A percentile compares a stretch with the other conserved stretches of the same genome.
Conservation (phyloP, 2,329 filamentous ascomycete species). For the Seiridium cupressi region DNA sequence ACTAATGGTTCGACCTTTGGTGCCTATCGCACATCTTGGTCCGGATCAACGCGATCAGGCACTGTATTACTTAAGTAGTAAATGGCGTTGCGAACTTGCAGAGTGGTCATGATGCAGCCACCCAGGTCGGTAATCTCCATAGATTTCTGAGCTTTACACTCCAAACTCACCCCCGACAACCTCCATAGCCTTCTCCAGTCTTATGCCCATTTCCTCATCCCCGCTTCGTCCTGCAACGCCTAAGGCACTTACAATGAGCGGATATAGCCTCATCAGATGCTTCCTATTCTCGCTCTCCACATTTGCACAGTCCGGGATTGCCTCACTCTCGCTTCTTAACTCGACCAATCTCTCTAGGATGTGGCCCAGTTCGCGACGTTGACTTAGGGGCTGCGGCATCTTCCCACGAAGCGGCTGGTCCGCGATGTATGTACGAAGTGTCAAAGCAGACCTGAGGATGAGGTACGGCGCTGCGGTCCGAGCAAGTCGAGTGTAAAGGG, state of each 20-base stretch:
- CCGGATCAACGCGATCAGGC: no score
- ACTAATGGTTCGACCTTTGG: not conserved
- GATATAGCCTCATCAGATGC: slow-evolving; percentile 80
- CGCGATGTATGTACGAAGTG: slow-evolving; percentile 80
- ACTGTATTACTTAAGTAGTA: no score
- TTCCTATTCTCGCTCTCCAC: slow-evolving; percentile 61
- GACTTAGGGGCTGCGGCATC: slow-evolving; percentile 83
- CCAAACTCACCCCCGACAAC: slow-evolving; percentile 59
- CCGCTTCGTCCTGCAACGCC: slow-evolving; percentile 54
- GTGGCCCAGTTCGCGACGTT: slow-evolving; percentile 75
- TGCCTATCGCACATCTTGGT: not conserved
- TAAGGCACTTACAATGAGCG: slow-evolving; percentile 66
- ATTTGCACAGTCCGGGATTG: slow-evolving; percentile 58
- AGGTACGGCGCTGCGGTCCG: slow-evolving; percentile 76
- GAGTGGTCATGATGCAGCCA: no score
- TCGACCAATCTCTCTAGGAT: slow-evolving; percentile 65
- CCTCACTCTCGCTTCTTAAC: slow-evolving; percentile 67
- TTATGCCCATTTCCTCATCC: slow-evolving; percentile 57
- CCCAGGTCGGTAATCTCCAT: no score
- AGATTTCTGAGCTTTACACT: slow-evolving; percentile 17
- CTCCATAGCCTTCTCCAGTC: slow-evolving; percentile 60
- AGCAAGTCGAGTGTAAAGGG: slow-evolving; percentile 61
- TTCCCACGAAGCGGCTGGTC: slow-evolving; percentile 87
- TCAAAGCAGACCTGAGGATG: slow-evolving; percentile 76
- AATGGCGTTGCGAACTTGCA: no score